phyloP scores from a whole-genome alignment of 805 yeast species.

The Wickerhamiella alocasiicola region DNA sequence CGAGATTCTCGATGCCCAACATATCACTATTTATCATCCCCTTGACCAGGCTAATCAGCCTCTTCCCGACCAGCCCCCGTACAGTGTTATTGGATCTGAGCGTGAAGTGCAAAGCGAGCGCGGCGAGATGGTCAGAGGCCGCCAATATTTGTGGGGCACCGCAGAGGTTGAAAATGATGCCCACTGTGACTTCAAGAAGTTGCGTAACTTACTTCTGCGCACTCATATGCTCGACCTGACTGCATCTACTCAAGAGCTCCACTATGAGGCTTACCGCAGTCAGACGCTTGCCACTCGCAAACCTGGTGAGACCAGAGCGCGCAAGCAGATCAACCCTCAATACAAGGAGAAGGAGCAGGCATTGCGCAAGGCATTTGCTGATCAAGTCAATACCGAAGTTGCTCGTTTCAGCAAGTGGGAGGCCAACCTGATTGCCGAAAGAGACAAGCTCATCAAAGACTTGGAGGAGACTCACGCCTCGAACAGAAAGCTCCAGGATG shows the following conservation, averaged over 20 bases:
- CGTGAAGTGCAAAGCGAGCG: slow-evolving; percentile 32
- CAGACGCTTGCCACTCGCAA: slow-evolving; percentile 42
- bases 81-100: slow-evolving; percentile 57
- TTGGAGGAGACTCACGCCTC: slow-evolving; percentile 66
- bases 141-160: slow-evolving; percentile 75
- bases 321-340: slow-evolving; percentile 59
- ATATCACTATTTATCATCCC: slow-evolving; percentile 45
- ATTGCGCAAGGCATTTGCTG: slow-evolving; percentile 86
- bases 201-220: slow-evolving; percentile 54
- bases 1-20: slow-evolving; percentile 38
- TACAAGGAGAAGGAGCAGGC: slow-evolving; percentile 94
- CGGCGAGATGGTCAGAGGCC: slow-evolving; percentile 50
- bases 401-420: slow-evolving; percentile 98
- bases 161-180: slow-evolving; percentile 68
- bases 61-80: slow-evolving; percentile 44
- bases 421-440: slow-evolving; percentile 86
- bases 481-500: slow-evolving; percentile 29
- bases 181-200: slow-evolving; percentile 62
- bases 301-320: slow-evolving; percentile 30
- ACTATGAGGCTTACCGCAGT: slow-evolving; percentile 58
- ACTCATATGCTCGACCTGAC: slow-evolving; percentile 69
- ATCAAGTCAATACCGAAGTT: slow-evolving; percentile 92
- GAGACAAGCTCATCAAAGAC: slow-evolving; percentile 87
- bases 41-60: slow-evolving; percentile 23
- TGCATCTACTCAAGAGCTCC: slow-evolving; percentile 52